Conservation (phyloP, 768 basidiomycete genomes). For the Zangia roseola region DNA sequence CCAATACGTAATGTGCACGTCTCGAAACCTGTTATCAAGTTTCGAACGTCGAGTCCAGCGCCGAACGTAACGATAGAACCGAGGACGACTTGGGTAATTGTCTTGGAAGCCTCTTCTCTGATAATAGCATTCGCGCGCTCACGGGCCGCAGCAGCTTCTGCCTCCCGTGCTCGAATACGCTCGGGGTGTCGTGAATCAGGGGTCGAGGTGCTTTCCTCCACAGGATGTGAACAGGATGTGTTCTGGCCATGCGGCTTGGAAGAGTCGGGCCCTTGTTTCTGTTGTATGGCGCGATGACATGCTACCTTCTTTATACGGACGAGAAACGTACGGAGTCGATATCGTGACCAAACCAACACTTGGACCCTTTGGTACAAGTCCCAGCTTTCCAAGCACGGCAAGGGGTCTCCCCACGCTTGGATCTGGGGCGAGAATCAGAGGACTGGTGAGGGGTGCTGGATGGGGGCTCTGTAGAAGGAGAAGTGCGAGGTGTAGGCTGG, state of each 20-base stretch:
- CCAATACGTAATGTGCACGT: slow-evolving; percentile 46
- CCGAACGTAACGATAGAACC: slow-evolving; percentile 49
- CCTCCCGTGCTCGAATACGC: slow-evolving; percentile 9
- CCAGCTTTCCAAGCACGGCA: slow-evolving; percentile 39
- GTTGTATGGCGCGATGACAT: not conserved
- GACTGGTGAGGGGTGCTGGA: not conserved
- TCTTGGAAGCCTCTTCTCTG: slow-evolving; percentile 41
- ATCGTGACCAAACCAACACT: slow-evolving; percentile 37
- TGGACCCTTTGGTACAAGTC: slow-evolving; percentile 35
- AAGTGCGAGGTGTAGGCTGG: not conserved
- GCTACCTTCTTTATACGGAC: not conserved
- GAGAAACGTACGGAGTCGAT: slow-evolving; percentile 25
- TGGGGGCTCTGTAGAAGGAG: not conserved
- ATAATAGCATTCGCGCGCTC: slow-evolving; percentile 10
- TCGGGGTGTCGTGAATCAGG: not conserved
- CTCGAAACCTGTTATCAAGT: slow-evolving; percentile 51
- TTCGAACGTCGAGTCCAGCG: slow-evolving; percentile 47
- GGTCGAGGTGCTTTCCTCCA: not conserved
- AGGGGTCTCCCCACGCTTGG: slow-evolving; percentile 20
- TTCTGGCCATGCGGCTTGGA: slow-evolving; percentile 1
- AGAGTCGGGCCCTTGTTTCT: slow-evolving; percentile 4
- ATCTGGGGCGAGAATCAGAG: slow-evolving; percentile 19
- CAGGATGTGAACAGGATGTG: not conserved
- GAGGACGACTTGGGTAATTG: slow-evolving; percentile 42
- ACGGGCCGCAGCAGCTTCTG: slow-evolving; percentile 15